phyloP scores from a whole-genome alignment of 2,329 filamentous ascomycete species.

The Xylariales sp. region DNA sequence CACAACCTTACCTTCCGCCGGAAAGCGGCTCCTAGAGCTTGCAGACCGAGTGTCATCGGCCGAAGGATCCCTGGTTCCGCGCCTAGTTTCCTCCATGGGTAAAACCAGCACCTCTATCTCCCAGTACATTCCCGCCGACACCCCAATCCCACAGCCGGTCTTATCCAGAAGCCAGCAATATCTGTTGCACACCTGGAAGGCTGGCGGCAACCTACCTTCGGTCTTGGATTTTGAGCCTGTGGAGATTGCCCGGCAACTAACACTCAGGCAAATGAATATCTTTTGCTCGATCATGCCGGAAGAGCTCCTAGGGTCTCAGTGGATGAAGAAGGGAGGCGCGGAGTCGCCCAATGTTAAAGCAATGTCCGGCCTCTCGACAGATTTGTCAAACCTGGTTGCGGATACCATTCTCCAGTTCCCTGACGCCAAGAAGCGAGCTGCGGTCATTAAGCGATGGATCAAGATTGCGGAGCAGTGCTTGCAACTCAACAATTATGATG shows the following conservation, averaged over 20 bases:
- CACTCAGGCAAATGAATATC: constrained; percentile 83
- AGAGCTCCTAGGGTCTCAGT: constrained; percentile 86
- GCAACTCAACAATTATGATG: constrained; percentile 92
- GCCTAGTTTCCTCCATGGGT: constrained; percentile 78
- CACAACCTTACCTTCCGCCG: constrained; percentile 67
- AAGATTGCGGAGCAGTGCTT: constrained; percentile 86
- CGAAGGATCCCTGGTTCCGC: constrained; percentile 73
- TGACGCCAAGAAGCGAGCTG: constrained; percentile 89
- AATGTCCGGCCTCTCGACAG: constrained; percentile 89
- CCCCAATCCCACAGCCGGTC: constrained; percentile 63
- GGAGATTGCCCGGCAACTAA: constrained; percentile 88
- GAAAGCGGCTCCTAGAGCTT: constrained; percentile 75
- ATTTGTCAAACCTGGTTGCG: constrained; percentile 86
- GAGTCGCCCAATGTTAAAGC: constrained; percentile 86
- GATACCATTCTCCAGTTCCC: constrained; percentile 84
- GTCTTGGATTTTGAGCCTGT: constrained; percentile 89
- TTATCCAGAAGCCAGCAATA: constrained; percentile 74
- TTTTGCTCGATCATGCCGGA: constrained; percentile 92
- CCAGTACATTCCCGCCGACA: constrained; percentile 66
- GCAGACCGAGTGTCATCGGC: constrained; percentile 71
- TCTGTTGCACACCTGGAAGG: constrained; percentile 69
- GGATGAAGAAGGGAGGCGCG: constrained; percentile 82
- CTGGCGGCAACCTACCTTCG: constrained; percentile 62
- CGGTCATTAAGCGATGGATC: constrained; percentile 95
- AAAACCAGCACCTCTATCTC: constrained; percentile 77